These are phyloP conservation scores for Trypanosoma caninum DNA, from an alignment of 208 protist genomes.

Conservation along the genomic window DNA sequence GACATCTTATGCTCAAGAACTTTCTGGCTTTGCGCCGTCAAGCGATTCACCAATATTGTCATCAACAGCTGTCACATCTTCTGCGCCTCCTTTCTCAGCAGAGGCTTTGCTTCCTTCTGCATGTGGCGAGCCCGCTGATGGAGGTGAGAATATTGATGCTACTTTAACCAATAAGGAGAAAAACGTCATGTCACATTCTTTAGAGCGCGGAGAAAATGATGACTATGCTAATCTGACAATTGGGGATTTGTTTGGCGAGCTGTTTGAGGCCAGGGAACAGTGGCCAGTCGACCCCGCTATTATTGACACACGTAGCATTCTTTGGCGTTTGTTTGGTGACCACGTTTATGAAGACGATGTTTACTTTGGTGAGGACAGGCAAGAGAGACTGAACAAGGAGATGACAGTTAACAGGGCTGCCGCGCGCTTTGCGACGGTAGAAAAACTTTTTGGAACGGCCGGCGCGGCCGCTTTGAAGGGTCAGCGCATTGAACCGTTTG, in stretches of 20 bases:
- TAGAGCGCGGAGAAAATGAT: not conserved
- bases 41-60: not conserved
- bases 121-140: not conserved
- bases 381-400: slow-evolving; percentile 25
- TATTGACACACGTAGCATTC: slow-evolving; percentile 56
- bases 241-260: slow-evolving; percentile 58
- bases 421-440: slow-evolving; percentile 26
- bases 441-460: slow-evolving; percentile 54
- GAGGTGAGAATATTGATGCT: not conserved
- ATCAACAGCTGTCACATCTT: not conserved
- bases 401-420: slow-evolving; percentile 22
- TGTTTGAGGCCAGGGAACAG: slow-evolving; percentile 35
- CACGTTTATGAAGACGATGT: slow-evolving; percentile 48
- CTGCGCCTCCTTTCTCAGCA: slow-evolving; percentile 17
- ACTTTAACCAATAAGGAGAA: not conserved
- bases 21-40: not conserved
- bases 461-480: slow-evolving; percentile 34
- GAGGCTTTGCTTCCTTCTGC: slow-evolving; percentile 5
- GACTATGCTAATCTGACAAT: slow-evolving; percentile 26
- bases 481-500: slow-evolving; percentile 40
- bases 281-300: slow-evolving; percentile 42
- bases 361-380: slow-evolving; percentile 36
- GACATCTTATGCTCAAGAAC: slow-evolving; percentile 10
- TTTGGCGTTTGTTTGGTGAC: slow-evolving; percentile 50
- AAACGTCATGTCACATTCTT: not conserved